phyloP scores from a whole-genome alignment of 2,329 filamentous ascomycete genomes.

The Didymella sp. region DNA sequence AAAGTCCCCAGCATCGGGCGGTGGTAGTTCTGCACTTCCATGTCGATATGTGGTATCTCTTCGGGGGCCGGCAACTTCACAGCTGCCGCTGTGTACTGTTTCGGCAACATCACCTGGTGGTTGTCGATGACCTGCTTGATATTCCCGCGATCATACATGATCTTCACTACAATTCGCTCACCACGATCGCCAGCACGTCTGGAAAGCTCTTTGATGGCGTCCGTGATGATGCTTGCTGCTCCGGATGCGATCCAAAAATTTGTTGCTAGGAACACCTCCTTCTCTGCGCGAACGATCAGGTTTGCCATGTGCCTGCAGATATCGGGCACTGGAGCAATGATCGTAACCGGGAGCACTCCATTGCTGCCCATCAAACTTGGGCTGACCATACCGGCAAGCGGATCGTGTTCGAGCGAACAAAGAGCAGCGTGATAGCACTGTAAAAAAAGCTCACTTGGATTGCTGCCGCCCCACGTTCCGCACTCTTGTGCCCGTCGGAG shows the following conservation, averaged over 20 bases:
- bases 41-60: constrained; percentile 74
- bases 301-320: constrained; percentile 77
- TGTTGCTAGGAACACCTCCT: constrained; percentile 76
- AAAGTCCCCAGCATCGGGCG: constrained; percentile 74
- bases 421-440: constrained; percentile 72
- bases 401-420: constrained; percentile 61
- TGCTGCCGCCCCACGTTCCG: constrained; percentile 69
- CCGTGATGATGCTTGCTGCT: constrained; percentile 70
- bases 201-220: constrained; percentile 73
- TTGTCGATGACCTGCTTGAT: constrained; percentile 69
- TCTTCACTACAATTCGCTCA: constrained; percentile 68
- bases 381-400: constrained; percentile 61
- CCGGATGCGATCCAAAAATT: constrained; percentile 77
- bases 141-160: constrained; percentile 77
- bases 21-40: constrained; percentile 78
- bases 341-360: constrained; percentile 71
- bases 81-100: constrained; percentile 61
- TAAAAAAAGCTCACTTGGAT: constrained; percentile 73
- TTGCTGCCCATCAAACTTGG: constrained; percentile 66
- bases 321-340: constrained; percentile 73
- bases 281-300: constrained; percentile 73
- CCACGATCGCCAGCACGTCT: constrained; percentile 66
- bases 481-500: constrained; percentile 65
- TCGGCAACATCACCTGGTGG: constrained; percentile 65
- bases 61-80: constrained; percentile 67